A percentile compares a stretch with the other conserved stretches of the same genome.
Evolutionary conservation across 257 asterid genomes (phyloP).

Genomic region (Salvia miltiorrhiza): DNA sequence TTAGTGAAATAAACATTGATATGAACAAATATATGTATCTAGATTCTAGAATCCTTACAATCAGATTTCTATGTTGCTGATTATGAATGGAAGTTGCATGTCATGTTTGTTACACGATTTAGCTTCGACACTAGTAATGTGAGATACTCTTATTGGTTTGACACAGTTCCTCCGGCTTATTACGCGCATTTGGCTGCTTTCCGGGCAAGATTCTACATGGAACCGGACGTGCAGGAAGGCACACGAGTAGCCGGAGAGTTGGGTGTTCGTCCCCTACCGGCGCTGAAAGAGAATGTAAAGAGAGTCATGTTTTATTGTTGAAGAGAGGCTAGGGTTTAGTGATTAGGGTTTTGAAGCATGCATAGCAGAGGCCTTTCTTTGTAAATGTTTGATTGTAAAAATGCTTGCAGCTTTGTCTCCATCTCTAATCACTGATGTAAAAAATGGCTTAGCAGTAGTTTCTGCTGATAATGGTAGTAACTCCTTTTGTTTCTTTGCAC

Average conservation of each 20-base stretch:
- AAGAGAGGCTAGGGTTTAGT: conserved; percentile 26
- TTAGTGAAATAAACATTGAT: no score
- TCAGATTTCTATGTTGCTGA: no score
- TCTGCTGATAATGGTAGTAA: background rate
- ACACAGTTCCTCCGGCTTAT: conserved; percentile 94
- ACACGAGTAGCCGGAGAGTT: conserved; percentile 47
- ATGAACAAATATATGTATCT: no score
- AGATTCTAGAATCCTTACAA: no score
- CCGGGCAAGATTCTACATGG: conserved; percentile 92
- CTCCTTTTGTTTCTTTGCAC: background rate
- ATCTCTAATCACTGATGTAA: conserved; percentile 27
- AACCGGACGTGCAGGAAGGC: conserved; percentile 68
- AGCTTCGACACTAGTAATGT: background rate
- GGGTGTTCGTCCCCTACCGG: conserved; percentile 84
- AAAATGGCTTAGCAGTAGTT: conserved; percentile 29
- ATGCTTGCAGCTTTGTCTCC: conserved; percentile 14
- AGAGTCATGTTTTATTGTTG: conserved; percentile 96
- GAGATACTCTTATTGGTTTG: background rate
- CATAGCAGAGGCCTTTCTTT: conserved; percentile 26
- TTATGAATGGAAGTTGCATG: no score
- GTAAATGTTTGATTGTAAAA: conserved; percentile 38
- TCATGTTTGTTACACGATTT: no score
- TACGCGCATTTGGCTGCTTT: conserved; percentile 97
- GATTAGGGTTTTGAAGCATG: background rate
- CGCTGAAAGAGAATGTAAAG: conserved; percentile 90